phyloP scores from a whole-genome alignment of 106 monocot species.

The Hemerocallis citrina region DNA sequence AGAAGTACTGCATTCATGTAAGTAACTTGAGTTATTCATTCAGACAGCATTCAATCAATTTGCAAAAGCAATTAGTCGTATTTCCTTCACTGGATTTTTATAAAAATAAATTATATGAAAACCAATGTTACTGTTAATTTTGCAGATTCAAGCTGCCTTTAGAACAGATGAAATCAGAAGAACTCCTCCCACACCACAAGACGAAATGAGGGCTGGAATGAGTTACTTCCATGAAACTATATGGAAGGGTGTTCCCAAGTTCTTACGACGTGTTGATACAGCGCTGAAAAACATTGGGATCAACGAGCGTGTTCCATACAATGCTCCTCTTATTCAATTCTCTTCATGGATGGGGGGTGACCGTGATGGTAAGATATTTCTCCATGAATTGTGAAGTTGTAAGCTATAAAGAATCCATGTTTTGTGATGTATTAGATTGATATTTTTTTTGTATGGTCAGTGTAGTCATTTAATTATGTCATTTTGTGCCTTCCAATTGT shows the following conservation, averaged over 20 bases:
- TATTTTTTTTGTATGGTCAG: neutral
- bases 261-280: slow-evolving; percentile 88
- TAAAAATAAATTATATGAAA: too few species aligned
- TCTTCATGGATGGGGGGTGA: slow-evolving; percentile 99
- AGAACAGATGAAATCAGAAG: slow-evolving; percentile 96
- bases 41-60: too few species aligned
- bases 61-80: too few species aligned
- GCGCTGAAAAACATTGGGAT: slow-evolving; percentile 95
- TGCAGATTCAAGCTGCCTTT: slow-evolving; percentile 98
- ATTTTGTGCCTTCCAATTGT: too few species aligned
- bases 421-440: neutral
- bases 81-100: too few species aligned
- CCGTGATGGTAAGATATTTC: slow-evolving; percentile 76
- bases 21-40: too few species aligned
- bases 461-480: neutral
- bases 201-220: slow-evolving; percentile 98
- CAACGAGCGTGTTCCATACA: slow-evolving; percentile 88
- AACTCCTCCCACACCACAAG: slow-evolving; percentile 91
- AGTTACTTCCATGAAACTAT: slow-evolving; percentile 99
- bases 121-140: slow-evolving; percentile 2
- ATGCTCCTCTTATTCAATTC: slow-evolving; percentile 97
- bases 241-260: slow-evolving; percentile 98
- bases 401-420: neutral
- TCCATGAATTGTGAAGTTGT: neutral
- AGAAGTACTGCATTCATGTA: too few species aligned